phyloP scores from a whole-genome alignment of 1,139 yeast species.

The Geotrichum histeridarum region DNA sequence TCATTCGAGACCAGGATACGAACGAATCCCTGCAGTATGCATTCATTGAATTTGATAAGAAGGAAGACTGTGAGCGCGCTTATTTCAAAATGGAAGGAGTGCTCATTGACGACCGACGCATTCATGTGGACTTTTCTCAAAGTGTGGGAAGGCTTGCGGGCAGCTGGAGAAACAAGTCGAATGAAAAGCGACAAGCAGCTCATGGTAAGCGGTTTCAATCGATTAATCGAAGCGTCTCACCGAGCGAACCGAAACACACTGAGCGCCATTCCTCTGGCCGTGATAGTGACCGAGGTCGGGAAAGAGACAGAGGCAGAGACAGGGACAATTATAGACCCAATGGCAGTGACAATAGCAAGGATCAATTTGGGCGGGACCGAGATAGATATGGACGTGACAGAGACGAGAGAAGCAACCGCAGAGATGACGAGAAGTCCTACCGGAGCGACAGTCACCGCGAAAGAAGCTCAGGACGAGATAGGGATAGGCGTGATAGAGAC shows the following conservation, averaged over 20 bases:
- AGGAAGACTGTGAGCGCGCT: conserved; percentile 53
- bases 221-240: neutral
- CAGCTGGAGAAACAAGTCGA: conserved; percentile 24
- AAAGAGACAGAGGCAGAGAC: conserved; percentile 7
- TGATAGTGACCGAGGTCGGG: conserved; percentile 10
- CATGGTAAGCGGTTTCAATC: conserved; percentile 16
- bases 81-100: conserved; percentile 57
- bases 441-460: conserved; percentile 13
- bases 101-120: conserved; percentile 57
- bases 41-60: conserved; percentile 51
- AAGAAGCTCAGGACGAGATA: conserved; percentile 10
- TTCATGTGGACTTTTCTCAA: conserved; percentile 66
- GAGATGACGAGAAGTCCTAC: neutral
- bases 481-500: conserved; percentile 5
- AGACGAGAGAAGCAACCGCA: conserved; percentile 4
- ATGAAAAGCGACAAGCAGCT: conserved; percentile 19
- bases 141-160: conserved; percentile 37
- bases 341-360: neutral
- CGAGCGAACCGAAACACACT: neutral
- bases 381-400: conserved; percentile 4
- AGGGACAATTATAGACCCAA: conserved; percentile 11
- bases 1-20: conserved; percentile 45
- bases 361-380: neutral
- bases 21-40: conserved; percentile 56
- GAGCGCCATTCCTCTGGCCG: neutral